Percentiles rank a stretch among this genome's conserved stretches.
Conservation (phyloP, 164 flowering plant genomes). For the Berberis thunbergii region DNA sequence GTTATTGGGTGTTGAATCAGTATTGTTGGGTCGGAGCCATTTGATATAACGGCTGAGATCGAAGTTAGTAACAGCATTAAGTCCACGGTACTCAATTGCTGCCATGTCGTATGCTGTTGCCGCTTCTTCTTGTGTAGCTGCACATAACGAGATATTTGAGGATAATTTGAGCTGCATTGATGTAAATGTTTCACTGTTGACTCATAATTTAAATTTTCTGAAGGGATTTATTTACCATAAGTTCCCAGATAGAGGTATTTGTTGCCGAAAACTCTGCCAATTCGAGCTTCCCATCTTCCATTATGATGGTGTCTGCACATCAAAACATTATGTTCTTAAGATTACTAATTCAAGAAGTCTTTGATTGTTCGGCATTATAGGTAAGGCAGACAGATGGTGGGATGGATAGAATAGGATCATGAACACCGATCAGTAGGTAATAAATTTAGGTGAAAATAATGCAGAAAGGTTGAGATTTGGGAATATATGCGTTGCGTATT, state of each 20-base stretch:
- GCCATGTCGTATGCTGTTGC: slow-evolving; percentile 54
- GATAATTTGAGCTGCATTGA: neutral
- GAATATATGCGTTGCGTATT: neutral
- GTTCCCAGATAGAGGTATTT: slow-evolving; percentile 95
- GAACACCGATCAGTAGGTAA: no score
- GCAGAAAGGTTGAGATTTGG: no score
- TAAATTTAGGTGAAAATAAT: no score
- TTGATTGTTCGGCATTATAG: no score
- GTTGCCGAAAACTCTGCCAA: slow-evolving; percentile 92
- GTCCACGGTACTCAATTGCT: slow-evolving; percentile 48
- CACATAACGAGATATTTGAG: neutral
- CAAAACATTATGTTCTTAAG: slow-evolving; percentile 1
- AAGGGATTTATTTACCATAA: slow-evolving; percentile 43
- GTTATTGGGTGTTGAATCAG: neutral
- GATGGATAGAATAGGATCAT: no score
- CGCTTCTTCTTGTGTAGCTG: slow-evolving; percentile 31
- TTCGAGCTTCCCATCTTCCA: slow-evolving; percentile 99
- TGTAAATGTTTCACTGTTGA: neutral
- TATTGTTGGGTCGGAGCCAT: slow-evolving; percentile 41
- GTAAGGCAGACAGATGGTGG: no score
- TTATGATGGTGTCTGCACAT: slow-evolving; percentile 82
- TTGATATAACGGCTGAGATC: slow-evolving; percentile 73
- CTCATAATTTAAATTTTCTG: neutral
- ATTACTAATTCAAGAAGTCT: neutral
- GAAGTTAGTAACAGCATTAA: slow-evolving; percentile 48